These are phyloP conservation scores for Flaveria floridana DNA, from an alignment of 140 eudicot species.

Conservation along the genomic window DNA sequence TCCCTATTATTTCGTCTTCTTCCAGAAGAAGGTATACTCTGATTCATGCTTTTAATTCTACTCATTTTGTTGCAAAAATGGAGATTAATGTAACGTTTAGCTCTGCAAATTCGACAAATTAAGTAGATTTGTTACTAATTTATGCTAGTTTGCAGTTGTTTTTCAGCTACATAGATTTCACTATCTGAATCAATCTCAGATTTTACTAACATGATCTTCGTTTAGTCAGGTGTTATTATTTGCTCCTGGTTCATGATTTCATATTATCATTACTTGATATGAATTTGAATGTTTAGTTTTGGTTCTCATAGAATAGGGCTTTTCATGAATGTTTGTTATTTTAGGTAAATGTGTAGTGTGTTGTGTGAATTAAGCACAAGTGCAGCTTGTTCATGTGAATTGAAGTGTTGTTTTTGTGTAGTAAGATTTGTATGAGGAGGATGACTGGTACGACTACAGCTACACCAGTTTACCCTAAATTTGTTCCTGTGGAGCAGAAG, in stretches of 20 bases:
- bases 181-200: conserved; percentile 9
- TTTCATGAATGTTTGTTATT: no score
- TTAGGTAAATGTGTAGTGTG: no score
- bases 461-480: conserved; percentile 57
- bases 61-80: neutral
- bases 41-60: conserved; percentile 17
- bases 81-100: neutral
- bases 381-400: neutral
- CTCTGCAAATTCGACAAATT: conserved; percentile 9
- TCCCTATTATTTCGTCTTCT: conserved; percentile 26
- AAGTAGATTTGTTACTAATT: conserved; percentile 18
- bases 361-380: neutral
- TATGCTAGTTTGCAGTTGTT: neutral
- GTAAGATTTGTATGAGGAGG: conserved; percentile 46
- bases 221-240: no score
- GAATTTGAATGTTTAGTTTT: no score
- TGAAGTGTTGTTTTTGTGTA: conserved; percentile 34
- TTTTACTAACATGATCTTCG: neutral
- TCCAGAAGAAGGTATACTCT: conserved; percentile 19
- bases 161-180: neutral
- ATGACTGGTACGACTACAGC: conserved; percentile 41
- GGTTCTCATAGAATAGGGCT: no score
- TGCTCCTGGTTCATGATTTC: no score
- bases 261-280: no score
- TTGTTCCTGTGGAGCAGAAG: conserved; percentile 68